Conservation (phyloP, 1,139 yeast species). For the Arxiozyma bovina region DNA sequence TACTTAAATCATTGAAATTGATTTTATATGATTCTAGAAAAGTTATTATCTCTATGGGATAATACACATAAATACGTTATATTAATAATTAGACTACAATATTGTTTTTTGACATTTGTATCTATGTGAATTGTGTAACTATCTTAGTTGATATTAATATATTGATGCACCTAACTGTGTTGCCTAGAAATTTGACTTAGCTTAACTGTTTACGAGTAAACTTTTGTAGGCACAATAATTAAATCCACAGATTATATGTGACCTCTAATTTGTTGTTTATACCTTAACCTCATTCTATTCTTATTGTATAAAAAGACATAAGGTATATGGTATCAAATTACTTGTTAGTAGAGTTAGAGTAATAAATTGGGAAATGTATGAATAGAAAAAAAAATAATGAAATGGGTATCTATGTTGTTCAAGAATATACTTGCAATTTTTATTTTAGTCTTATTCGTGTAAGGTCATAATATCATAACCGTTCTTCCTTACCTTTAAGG, state of each 20-base stretch:
- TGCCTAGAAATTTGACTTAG: no score
- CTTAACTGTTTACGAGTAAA: not conserved
- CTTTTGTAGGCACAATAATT: not conserved
- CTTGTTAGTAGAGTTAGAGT: not conserved
- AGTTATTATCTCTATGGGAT: not conserved
- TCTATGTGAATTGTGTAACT: not conserved
- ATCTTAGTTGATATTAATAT: not conserved
- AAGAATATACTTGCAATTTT: not conserved
- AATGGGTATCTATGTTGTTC: not conserved
- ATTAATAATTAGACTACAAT: not conserved
- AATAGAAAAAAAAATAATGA: not conserved
- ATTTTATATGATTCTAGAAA: not conserved
- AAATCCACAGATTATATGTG: no score
- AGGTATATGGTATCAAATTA: slow-evolving; percentile 1
- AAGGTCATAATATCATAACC: slow-evolving; percentile 34
- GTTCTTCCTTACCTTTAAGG: slow-evolving; percentile 41
- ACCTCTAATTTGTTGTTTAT: not conserved
- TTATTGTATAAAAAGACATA: not conserved
- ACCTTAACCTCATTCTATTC: not conserved
- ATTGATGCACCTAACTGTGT: not conserved
- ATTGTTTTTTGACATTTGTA: not conserved
- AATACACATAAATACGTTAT: not conserved
- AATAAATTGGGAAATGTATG: not conserved
- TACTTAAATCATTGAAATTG: not conserved
- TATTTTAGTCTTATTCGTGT: slow-evolving; percentile 21